Base-by-base conservation (phyloP, 1,284 basidiomycete genomes). In the Kwoniella shivajii region DNA sequence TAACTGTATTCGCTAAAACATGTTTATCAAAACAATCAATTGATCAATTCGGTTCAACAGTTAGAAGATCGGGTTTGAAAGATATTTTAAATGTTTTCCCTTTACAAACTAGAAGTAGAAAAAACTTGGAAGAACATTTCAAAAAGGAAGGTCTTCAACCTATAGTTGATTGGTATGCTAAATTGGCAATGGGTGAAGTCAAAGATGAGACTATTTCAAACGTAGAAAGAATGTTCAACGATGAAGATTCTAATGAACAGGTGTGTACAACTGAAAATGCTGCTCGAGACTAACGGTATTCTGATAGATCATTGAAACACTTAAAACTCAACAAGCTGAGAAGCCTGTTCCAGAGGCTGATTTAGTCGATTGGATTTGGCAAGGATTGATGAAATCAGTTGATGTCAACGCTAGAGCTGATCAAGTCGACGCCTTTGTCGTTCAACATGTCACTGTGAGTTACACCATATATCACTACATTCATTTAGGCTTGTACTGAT, bases 81-180 rank as follows among this genome's bases (percentile, higher is more conserved):
- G 90, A 97, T 74, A 83, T 97, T 50, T 80, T 90, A 50, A 80
- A 83, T 14, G 93, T 96, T 80, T 94, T 97, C 83, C 92, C 92
- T 16, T 77, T 83, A 6, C 88, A 88, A 74, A 89, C 86, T 74
- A 86, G 90, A 60, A 84, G 87, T 60, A 81, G 84, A 67, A 85
- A 86, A 66, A 76, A 82, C 49, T 82, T 97, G 55, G 89, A 92
- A 63, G 86, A 88, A 20, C 87, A 93, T 75, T 96, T 97, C 83
- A 89, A 84, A 78, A 84, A 84, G 58, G 88, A 86, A 58, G 85
- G 85, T 29, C 81, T 96, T 27, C 78, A 85, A 27, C 85, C 86
- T 66, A 85, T 96, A 36, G 87, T 88, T 9, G 93, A 95, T 16
- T 95, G 90, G 90, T 94, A 89, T 83, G 85, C 86, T 53, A 93